Evolutionary conservation across 2,329 filamentous ascomycete genomes (phyloP), one percentile per base, ranked within the genome.

Genomic region (Botrytis hyacinthi): DNA sequence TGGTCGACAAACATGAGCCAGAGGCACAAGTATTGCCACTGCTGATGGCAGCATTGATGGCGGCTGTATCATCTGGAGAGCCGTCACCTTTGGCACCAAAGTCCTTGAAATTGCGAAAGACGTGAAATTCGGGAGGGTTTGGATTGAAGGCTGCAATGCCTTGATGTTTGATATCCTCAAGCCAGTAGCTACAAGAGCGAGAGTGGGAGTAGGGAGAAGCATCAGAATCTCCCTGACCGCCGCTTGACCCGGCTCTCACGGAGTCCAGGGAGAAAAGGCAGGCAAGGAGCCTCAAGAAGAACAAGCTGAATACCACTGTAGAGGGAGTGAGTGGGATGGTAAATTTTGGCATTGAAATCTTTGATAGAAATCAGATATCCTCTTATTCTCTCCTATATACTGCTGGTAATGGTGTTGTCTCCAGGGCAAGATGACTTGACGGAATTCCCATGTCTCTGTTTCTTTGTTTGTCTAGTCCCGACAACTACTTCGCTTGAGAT

Each of bases 11-110:
- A 26, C 79, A 77, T 74, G 84, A 77, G 8, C 29, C 44, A 18
- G 66, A 12, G 20, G 70, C 76, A 73, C 76, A 78, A 10, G 68
- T 42, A 10, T 37, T 67, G 3, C 74, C 75, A 62, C 66, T 54
- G n/a, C 22, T 72, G 16, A 77, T 74, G 5, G 75, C 76, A 14
- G 84, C 82, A 84, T 97, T 97, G 87, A 98, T 97, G 73, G 94
- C 93, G 1, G 51, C 57, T 37, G 75, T 77, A 63, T 76, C 73
- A 65, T 76, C 75, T 14, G 73, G 74, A 9, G 74, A 48, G 32
- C 76, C 75, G 37, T 76, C 75, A 12, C 75, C 74, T 16, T 66
- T 62, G 20, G 73, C 73, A 14, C 74, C 73, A 62, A 73, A 77
- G 51, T 76, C 73, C 42, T 70, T n/a, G 4, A 77, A 74, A 59